A percentile compares a stretch with the other conserved stretches of the same genome.
Evolutionary conservation across 768 basidiomycete species (phyloP).

Genomic region (Calocybe gangraenosa): DNA sequence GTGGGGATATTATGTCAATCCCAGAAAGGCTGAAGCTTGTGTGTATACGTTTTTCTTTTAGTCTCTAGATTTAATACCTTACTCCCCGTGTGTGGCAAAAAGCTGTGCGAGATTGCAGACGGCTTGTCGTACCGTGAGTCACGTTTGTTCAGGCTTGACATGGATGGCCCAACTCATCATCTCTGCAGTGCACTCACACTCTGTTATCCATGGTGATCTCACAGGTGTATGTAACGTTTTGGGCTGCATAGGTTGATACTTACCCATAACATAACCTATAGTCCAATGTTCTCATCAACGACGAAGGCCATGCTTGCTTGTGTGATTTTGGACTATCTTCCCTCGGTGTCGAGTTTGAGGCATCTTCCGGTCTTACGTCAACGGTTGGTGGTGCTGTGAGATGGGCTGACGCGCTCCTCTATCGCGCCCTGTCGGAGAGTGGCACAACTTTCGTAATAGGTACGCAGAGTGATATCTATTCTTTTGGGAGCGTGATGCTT

Average conservation of each 20-base stretch:
- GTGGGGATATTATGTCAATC: constrained; percentile 30
- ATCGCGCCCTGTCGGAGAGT: constrained; percentile 25
- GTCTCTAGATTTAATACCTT: background rate
- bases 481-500: constrained; percentile 42
- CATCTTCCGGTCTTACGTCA: constrained; percentile 26
- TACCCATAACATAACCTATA: constrained; percentile 17
- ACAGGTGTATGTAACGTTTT: constrained; percentile 29
- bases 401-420: constrained; percentile 43
- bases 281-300: constrained; percentile 45
- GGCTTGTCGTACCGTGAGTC: constrained; percentile 35
- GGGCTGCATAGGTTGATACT: background rate
- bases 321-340: constrained; percentile 45
- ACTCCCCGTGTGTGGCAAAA: background rate
- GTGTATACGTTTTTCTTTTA: constrained; percentile 6
- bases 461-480: constrained; percentile 40
- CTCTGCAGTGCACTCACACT: constrained; percentile 30
- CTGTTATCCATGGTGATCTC: constrained; percentile 39
- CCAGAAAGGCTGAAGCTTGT: constrained; percentile 32
- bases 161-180: background rate
- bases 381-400: constrained; percentile 41
- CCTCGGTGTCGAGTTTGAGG: constrained; percentile 29
- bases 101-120: constrained; percentile 36
- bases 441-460: constrained; percentile 18
- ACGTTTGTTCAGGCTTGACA: background rate
- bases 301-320: constrained; percentile 35